Evolutionary conservation across 192 early-diverging fungal species (phyloP).

Genomic region (Entomortierella lignicola): DNA sequence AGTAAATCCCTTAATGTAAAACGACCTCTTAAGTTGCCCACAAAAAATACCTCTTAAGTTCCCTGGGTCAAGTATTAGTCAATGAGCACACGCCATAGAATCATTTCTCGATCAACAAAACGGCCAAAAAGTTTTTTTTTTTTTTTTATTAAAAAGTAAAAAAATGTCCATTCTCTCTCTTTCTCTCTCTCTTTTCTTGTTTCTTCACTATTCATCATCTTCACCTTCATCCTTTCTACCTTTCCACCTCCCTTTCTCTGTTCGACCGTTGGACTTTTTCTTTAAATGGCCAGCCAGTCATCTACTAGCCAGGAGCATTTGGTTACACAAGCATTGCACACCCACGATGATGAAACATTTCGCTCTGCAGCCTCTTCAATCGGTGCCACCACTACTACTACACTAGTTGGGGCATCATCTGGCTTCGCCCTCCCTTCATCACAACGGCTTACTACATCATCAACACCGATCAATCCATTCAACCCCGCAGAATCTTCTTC

Average conservation of each 20-base stretch:
- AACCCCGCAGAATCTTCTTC: slow-evolving; percentile 11
- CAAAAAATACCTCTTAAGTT: slow-evolving; percentile 25
- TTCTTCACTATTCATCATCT: not conserved
- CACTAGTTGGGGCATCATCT: slow-evolving; percentile 23
- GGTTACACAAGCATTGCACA: not conserved
- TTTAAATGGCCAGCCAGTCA: not conserved
- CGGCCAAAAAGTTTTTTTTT: not conserved
- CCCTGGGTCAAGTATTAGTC: too few species aligned
- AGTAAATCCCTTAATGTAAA: not conserved
- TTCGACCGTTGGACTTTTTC: not conserved
- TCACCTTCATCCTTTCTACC: not conserved
- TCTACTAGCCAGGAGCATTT: not conserved
- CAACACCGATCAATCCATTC: slow-evolving; percentile 16
- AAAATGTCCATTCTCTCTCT: not conserved
- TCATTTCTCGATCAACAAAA: too few species aligned
- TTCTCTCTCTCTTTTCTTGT: slow-evolving; percentile 6
- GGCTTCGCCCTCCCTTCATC: slow-evolving; percentile 39
- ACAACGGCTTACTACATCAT: not conserved
- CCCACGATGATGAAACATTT: not conserved
- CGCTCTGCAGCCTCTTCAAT: not conserved
- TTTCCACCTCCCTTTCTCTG: not conserved
- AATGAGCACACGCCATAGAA: too few species aligned
- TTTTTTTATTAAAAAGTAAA: too few species aligned
- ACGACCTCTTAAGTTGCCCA: not conserved
- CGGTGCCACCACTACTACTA: not conserved